Base-by-base conservation (phyloP, 306 rosid species). In the Rosa rugosa region DNA sequence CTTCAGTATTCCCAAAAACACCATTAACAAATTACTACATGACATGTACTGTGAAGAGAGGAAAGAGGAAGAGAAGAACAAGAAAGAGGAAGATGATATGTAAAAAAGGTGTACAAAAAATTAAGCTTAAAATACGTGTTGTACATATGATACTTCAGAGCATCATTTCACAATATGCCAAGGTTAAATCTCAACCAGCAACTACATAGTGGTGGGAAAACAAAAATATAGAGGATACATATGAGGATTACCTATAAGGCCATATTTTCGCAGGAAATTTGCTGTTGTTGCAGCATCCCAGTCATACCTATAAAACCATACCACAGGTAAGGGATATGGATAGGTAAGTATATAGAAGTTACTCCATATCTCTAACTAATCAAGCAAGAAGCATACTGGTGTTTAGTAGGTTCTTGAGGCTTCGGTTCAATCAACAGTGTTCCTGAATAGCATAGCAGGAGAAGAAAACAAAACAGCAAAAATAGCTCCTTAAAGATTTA, bases 271-370 rank as follows among this genome's bases (percentile, higher is more conserved):
- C 74, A 93, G 82, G 94, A 95, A 95, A 85, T 89, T 93, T 36
- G 98, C 93, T 53, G 98, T 11, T 50, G 99, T 95, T 72, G 99
- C 97, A 74, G 98, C 99, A 93, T 93, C 99, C 99, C 98, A 95
- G 85, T 95, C 99, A 85, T 95, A 94, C 89, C 97, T 94, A 89
- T 36, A 75, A 57, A 75, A 84, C 54, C 79, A 40, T 80, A 79
- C 18, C 36, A 66, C 10, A 25, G 11, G 51, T 76, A 72, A 84
- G 67, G 27, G n/a, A 64, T 14, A 16, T 5, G 20, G 7, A 31
- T 12, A 25, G 18, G 38, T 76, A 71, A 84, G 62, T 51, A 56
- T 31, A 51, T 57, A 60, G 10, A 27, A 1, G n/a, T 50, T n/a
- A 59, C 51, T 45, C 36, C 31, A 77, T 77, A 76, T 69, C 20